A percentile compares a stretch with the other conserved stretches of the same genome.
Evolutionary conservation across 192 early-diverging fungal genomes (phyloP).

Genomic region (Podila clonocystis): DNA sequence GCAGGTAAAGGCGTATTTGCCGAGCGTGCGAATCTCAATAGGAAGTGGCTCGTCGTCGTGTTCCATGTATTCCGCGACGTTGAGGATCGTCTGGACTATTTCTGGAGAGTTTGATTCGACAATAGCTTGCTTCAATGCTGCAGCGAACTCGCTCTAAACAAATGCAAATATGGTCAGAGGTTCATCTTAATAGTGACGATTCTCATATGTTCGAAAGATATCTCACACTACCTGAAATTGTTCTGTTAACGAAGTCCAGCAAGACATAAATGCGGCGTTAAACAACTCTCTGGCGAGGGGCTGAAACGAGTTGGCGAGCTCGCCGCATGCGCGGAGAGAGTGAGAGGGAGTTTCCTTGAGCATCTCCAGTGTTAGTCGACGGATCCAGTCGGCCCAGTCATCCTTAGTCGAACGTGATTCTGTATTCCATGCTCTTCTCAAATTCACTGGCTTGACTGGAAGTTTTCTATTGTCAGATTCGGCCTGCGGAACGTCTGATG

Average conservation of each 20-base stretch:
- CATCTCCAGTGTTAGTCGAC: conserved; percentile 87
- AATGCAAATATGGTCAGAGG: not conserved
- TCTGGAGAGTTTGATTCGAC: conserved; percentile 85
- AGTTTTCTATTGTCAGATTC: conserved; percentile 71
- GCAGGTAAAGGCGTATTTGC: conserved; percentile 87
- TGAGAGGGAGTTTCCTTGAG: conserved; percentile 95
- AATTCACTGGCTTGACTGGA: conserved; percentile 83
- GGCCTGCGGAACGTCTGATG: conserved; percentile 69
- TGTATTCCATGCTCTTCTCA: conserved; percentile 89
- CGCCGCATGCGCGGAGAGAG: conserved; percentile 89
- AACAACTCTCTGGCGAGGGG: conserved; percentile 90
- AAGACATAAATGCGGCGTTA: conserved; percentile 97
- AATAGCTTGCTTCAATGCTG: conserved; percentile 81
- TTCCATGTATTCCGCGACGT: conserved; percentile 99
- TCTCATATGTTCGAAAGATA: not conserved
- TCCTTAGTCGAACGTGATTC: conserved; percentile 87
- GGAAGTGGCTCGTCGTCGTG: conserved; percentile 95
- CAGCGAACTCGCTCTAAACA: conserved; percentile 79
- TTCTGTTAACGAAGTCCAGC: conserved; percentile 91
- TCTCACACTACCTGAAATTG: conserved; percentile 70
- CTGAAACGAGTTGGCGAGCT: conserved; percentile 82
- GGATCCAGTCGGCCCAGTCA: conserved; percentile 97
- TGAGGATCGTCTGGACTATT: conserved; percentile 88
- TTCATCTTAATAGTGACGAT: not conserved
- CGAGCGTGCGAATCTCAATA: conserved; percentile 91